Evolutionary conservation across 257 asterid species (phyloP).

Genomic region (Gardenia jasminoides): DNA sequence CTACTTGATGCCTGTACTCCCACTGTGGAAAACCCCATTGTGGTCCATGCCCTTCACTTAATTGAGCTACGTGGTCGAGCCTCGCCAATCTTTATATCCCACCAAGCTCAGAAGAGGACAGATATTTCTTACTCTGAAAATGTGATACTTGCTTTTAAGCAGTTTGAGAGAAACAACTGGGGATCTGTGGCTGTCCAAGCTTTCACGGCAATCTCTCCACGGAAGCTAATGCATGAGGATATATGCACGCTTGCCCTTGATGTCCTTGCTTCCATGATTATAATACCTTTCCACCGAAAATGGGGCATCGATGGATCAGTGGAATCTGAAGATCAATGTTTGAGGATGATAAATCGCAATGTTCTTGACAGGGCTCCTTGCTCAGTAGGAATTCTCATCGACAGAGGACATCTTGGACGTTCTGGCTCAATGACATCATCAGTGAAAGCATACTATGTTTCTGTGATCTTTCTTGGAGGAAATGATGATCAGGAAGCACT

Average conservation of each 20-base stretch:
- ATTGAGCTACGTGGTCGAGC: conserved; percentile 30
- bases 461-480: conserved; percentile 27
- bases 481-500: conserved; percentile 24
- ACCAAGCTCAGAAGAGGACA: conserved; percentile 21
- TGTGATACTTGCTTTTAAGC: conserved; percentile 23
- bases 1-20: conserved; percentile 26
- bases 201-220: conserved; percentile 31
- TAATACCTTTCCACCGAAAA: conserved; percentile 28
- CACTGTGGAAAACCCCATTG: conserved; percentile 19
- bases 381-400: conserved; percentile 27
- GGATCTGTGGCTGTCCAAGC: conserved; percentile 20
- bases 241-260: conserved; percentile 32
- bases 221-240: conserved; percentile 32
- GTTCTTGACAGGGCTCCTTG: conserved; percentile 31
- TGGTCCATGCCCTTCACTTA: conserved; percentile 24
- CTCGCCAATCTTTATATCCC: conserved; percentile 29
- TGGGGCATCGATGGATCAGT: conserved; percentile 29
- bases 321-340: conserved; percentile 23
- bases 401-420: conserved; percentile 21
- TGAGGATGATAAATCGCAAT: conserved; percentile 21
- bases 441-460: conserved; percentile 3
- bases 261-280: conserved; percentile 21
- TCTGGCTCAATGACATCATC: not conserved
- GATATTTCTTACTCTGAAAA: conserved; percentile 22
- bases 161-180: conserved; percentile 22